Evolutionary conservation across 2,329 filamentous ascomycete species (phyloP).

Genomic region (Alternaria atra): DNA sequence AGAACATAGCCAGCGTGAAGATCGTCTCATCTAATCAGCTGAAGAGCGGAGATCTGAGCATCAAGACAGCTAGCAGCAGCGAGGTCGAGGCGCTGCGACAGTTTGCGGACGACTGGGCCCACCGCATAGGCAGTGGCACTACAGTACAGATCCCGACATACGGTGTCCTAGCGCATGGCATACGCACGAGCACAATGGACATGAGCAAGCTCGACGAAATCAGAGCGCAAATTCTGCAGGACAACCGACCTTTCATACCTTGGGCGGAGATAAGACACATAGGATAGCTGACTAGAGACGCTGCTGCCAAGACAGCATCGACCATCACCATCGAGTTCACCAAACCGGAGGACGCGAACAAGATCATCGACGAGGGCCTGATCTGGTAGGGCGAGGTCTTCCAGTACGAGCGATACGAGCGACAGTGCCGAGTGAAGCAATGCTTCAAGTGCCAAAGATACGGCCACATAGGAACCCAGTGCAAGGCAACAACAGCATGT

Average conservation of each 20-base stretch:
- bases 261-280: slow-evolving; percentile 23
- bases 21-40: slow-evolving; percentile 31
- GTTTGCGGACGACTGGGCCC: slow-evolving; percentile 5
- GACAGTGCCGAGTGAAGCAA: neutral
- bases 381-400: slow-evolving; percentile 26
- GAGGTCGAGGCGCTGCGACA: neutral
- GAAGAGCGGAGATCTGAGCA: slow-evolving; percentile 28
- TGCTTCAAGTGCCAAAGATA: slow-evolving; percentile 31
- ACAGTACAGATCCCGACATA: slow-evolving; percentile 4
- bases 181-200: slow-evolving; percentile 24
- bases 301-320: slow-evolving; percentile 13
- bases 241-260: slow-evolving; percentile 15
- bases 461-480: slow-evolving; percentile 31
- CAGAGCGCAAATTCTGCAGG: slow-evolving; percentile 22
- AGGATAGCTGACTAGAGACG: slow-evolving; percentile 20
- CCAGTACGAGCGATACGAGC: slow-evolving; percentile 20
- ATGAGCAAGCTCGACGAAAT: slow-evolving; percentile 25
- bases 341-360: slow-evolving; percentile 27
- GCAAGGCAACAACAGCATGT: slow-evolving; percentile 25
- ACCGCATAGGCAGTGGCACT: slow-evolving; percentile 16
- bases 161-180: slow-evolving; percentile 14
- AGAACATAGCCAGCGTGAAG: slow-evolving; percentile 25
- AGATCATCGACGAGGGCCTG: slow-evolving; percentile 28
- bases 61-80: slow-evolving; percentile 21
- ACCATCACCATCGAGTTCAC: slow-evolving; percentile 26